Conservation (phyloP, 1,284 basidiomycete genomes). For the Pisolithus thermaeus region DNA sequence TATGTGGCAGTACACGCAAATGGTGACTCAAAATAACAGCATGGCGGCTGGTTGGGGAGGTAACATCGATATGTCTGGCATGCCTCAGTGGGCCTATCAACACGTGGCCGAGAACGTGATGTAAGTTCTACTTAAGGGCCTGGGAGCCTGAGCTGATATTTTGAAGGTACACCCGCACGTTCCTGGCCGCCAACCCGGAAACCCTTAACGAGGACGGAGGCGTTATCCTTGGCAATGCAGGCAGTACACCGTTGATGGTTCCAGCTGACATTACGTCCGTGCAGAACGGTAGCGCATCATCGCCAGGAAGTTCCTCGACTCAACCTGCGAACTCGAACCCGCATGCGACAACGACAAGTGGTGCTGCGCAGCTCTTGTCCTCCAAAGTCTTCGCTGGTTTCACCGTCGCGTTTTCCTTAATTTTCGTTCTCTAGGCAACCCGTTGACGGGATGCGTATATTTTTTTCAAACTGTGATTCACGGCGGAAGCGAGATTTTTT, state of each 20-base stretch:
- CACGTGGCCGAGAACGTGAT: conserved; percentile 53
- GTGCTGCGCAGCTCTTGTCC: background rate
- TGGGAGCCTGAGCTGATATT: conserved; percentile 12
- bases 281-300: conserved; percentile 17
- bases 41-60: conserved; percentile 53
- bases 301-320: conserved; percentile 21
- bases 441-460: too few species aligned
- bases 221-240: conserved; percentile 43
- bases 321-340: conserved; percentile 21
- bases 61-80: conserved; percentile 47
- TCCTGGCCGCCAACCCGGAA: conserved; percentile 60
- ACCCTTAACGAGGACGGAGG: conserved; percentile 45
- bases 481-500: too few species aligned
- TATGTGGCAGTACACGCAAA: conserved; percentile 46
- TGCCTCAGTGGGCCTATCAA: conserved; percentile 50
- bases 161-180: conserved; percentile 44
- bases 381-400: background rate
- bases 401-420: background rate
- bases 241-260: conserved; percentile 46
- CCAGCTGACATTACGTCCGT: conserved; percentile 48
- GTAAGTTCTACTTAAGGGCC: conserved; percentile 25
- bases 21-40: conserved; percentile 40
- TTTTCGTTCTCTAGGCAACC: background rate
- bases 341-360: conserved; percentile 3
- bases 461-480: too few species aligned